These are phyloP conservation scores for Termitomyces sp. DNA, from an alignment of 768 basidiomycete species.

Conservation along the genomic window DNA sequence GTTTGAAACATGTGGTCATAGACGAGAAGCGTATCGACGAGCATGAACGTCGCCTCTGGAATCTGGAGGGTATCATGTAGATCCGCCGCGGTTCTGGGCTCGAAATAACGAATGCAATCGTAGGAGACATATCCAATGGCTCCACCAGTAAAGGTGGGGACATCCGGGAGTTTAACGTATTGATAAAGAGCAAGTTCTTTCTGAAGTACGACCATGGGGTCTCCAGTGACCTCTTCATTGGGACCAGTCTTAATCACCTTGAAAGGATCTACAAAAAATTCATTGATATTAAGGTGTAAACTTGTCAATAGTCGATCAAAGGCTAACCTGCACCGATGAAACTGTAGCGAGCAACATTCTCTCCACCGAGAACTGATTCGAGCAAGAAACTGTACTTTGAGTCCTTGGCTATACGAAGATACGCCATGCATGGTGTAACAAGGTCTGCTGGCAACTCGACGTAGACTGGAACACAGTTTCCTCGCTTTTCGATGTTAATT, in stretches of 20 bases:
- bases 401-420: slow-evolving; percentile 87
- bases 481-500: slow-evolving; percentile 73
- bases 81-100: slow-evolving; percentile 80
- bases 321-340: slow-evolving; percentile 89
- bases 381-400: slow-evolving; percentile 93
- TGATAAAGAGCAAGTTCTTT: slow-evolving; percentile 81
- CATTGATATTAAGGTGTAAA: not conserved
- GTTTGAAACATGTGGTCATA: slow-evolving; percentile 97
- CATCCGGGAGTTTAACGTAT: slow-evolving; percentile 87
- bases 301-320: not conserved
- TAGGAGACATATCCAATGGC: slow-evolving; percentile 97
- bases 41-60: slow-evolving; percentile 96
- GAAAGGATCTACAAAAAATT: slow-evolving; percentile 64
- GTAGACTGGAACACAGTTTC: slow-evolving; percentile 92
- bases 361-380: slow-evolving; percentile 88
- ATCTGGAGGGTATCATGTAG: slow-evolving; percentile 78
- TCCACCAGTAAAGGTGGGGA: slow-evolving; percentile 94
- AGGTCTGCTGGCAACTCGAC: slow-evolving; percentile 93
- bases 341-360: slow-evolving; percentile 89
- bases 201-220: slow-evolving; percentile 82
- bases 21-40: slow-evolving; percentile 90
- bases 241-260: slow-evolving; percentile 90
- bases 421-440: slow-evolving; percentile 95
- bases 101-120: slow-evolving; percentile 95
- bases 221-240: slow-evolving; percentile 74